Percentiles rank a stretch among this genome's conserved stretches.
These are phyloP conservation scores for Plasmodium knowlesi DNA, from an alignment of 169 alveolate genomes.

Conservation along the genomic window DNA sequence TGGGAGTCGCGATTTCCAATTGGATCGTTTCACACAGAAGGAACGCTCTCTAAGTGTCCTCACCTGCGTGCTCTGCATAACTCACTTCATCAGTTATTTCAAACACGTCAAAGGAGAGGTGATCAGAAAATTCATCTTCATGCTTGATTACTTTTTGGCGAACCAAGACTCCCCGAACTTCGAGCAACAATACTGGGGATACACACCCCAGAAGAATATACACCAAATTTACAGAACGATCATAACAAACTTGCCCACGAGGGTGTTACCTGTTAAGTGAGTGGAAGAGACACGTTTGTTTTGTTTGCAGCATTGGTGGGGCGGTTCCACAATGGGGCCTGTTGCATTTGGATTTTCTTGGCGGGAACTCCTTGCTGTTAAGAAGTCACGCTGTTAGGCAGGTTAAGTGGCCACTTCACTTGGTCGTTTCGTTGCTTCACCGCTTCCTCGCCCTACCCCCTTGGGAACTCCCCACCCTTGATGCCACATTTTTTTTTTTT, in stretches of 20 bases:
- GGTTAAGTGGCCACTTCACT: neutral
- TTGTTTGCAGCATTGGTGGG: neutral
- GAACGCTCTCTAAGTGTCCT: slow-evolving; percentile 18
- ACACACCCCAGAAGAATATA: slow-evolving; percentile 14
- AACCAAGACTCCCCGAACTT: slow-evolving; percentile 20
- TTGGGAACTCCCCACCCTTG: no score
- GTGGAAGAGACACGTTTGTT: neutral
- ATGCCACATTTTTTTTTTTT: neutral
- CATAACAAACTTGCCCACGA: slow-evolving; percentile 48
- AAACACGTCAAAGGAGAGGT: slow-evolving; percentile 37
- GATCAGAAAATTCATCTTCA: slow-evolving; percentile 21
- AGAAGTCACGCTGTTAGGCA: neutral
- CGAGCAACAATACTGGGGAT: neutral
- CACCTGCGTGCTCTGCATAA: slow-evolving; percentile 60
- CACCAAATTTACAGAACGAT: slow-evolving; percentile 55
- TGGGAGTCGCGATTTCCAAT: neutral
- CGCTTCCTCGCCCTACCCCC: neutral
- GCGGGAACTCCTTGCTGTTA: neutral
- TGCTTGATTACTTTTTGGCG: slow-evolving; percentile 17
- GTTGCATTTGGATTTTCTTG: neutral
- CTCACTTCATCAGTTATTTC: slow-evolving; percentile 43
- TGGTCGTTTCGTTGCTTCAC: neutral
- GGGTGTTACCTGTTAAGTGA: slow-evolving; percentile 6
- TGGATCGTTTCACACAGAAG: neutral
- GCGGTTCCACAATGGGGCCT: neutral